Base-by-base conservation (phyloP, 2,329 filamentous ascomycete genomes). In the Ampelomyces quisqualis region DNA sequence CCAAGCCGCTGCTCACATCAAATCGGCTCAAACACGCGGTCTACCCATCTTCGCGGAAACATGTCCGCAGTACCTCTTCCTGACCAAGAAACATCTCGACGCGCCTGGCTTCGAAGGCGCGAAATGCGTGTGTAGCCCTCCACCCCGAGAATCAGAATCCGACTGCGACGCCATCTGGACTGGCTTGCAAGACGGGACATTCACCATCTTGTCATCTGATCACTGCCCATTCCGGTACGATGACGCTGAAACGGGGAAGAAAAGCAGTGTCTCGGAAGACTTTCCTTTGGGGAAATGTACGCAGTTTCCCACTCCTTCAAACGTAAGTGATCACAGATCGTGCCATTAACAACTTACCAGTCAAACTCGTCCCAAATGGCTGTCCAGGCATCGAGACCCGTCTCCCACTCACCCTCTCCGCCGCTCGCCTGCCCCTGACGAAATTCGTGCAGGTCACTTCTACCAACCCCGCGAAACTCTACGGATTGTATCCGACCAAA, bases 361-460 rank as follows among this genome's bases (percentile, higher is more conserved):
- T n/a, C n/a, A n/a, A n/a, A n/a, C n/a, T n/a, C n/a, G n/a, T n/a
- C n/a, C n/a, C 79, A 5, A 82, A 82, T 50, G 79, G 79, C 4
- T 67, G 76, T 31, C 77, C 79, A 0, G 79, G 79, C 0, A 70
- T 82, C 18, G 79, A 82, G 62, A 82, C 79, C 2, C 63, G 78
- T 2, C 61, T 82, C 14, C 64, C 77, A 0, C 62, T 81, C 3
- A 68, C 70, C 0, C 64, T 79, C 21, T 58, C 64, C 18, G 54
- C 47, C 1, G 24, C 46, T n/a, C 63, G 71, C 13, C 65, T 80
- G 7, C 53, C 70, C 2, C 49, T 76, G 3, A 70, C 70, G 15
- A 75, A 72, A 45, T 78, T 81, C 42, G 78, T 81, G 9, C 74
- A 78, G 48, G 67, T 81, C 7, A 79, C 76, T 0, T 68, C 69